Conservation (phyloP, 208 protist genomes). For the Trypanosomatidae sp. region DNA sequence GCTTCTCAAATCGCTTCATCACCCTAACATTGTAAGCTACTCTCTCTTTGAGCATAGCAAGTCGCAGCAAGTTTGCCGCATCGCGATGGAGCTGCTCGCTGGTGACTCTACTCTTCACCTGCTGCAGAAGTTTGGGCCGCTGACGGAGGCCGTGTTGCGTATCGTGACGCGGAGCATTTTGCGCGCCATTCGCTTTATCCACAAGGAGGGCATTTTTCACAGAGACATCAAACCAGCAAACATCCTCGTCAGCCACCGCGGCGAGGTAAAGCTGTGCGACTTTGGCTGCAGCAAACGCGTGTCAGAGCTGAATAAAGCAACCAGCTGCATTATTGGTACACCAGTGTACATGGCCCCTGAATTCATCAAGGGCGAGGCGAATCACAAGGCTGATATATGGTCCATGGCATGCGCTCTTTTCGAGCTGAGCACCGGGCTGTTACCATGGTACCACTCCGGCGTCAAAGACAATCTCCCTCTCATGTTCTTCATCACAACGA, state of each 20-base stretch:
- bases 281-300: slow-evolving; percentile 93
- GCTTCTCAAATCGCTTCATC: slow-evolving; percentile 74
- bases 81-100: slow-evolving; percentile 90
- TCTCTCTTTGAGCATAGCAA: slow-evolving; percentile 86
- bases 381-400: slow-evolving; percentile 90
- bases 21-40: slow-evolving; percentile 91
- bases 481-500: slow-evolving; percentile 91
- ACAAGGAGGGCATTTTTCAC: slow-evolving; percentile 89
- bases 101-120: slow-evolving; percentile 82
- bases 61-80: slow-evolving; percentile 85
- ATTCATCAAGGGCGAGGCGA: slow-evolving; percentile 81
- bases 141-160: slow-evolving; percentile 79
- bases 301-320: slow-evolving; percentile 77
- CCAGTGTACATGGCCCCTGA: slow-evolving; percentile 92
- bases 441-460: slow-evolving; percentile 86
- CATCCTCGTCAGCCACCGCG: slow-evolving; percentile 83
- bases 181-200: slow-evolving; percentile 85
- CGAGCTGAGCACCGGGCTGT: slow-evolving; percentile 77
- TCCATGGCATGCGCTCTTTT: slow-evolving; percentile 88
- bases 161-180: slow-evolving; percentile 71
- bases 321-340: slow-evolving; percentile 88
- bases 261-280: slow-evolving; percentile 90
- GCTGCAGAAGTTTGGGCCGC: slow-evolving; percentile 76
- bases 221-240: slow-evolving; percentile 93
- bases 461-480: slow-evolving; percentile 78